Evolutionary conservation across 2,329 filamentous ascomycete species (phyloP).

Genomic region (Didymella arachidicola): DNA sequence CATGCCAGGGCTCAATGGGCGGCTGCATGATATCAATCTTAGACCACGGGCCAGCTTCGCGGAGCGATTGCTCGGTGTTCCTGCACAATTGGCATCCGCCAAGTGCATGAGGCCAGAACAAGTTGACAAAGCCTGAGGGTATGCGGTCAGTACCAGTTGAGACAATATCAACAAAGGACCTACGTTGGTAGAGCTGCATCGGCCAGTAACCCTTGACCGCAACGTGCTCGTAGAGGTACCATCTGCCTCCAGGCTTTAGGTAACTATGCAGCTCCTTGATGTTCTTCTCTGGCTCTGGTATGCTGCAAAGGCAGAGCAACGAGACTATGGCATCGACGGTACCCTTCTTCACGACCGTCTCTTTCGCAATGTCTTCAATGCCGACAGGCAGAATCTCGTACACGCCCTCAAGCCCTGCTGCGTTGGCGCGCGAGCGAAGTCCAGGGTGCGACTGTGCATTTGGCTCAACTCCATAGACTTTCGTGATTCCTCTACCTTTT

Average conservation of each 20-base stretch:
- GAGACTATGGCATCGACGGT: conserved; percentile 30
- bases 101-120: conserved; percentile 28
- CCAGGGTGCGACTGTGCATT: conserved; percentile 19
- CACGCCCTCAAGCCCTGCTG: conserved; percentile 19
- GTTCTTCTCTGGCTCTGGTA: conserved; percentile 29
- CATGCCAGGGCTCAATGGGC: conserved; percentile 24
- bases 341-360: conserved; percentile 21
- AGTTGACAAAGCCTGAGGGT: conserved; percentile 21
- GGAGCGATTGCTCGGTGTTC: conserved; percentile 22
- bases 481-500: conserved; percentile 11
- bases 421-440: conserved; percentile 15
- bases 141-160: neutral
- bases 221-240: conserved; percentile 33
- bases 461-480: conserved; percentile 30
- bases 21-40: conserved; percentile 27
- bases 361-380: conserved; percentile 22
- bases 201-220: conserved; percentile 12
- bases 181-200: conserved; percentile 32
- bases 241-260: conserved; percentile 26
- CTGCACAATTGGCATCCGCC: conserved; percentile 30
- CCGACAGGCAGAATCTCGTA: conserved; percentile 28
- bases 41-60: conserved; percentile 26
- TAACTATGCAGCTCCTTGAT: conserved; percentile 27
- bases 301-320: conserved; percentile 29
- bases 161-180: neutral